A percentile compares a stretch with the other conserved stretches of the same genome.
Conservation (phyloP, 179 eudicot species). For the Drosera spatulata region DNA sequence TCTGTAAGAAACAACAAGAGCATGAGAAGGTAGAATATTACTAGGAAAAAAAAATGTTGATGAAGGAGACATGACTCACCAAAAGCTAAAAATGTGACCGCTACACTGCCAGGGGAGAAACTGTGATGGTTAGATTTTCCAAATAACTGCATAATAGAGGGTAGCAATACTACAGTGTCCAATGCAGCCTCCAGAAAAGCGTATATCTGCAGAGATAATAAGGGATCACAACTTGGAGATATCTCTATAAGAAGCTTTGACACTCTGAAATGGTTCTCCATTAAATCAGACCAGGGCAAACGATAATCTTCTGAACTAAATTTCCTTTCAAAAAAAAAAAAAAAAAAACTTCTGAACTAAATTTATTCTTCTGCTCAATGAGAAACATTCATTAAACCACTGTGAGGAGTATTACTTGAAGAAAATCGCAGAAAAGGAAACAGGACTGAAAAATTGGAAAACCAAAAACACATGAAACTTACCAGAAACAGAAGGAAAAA, state of each 20-base stretch:
- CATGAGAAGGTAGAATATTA: slow-evolving; percentile 17
- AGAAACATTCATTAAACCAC: background rate
- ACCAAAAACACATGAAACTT: slow-evolving; percentile 7
- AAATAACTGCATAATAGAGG: slow-evolving; percentile 55
- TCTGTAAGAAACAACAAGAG: slow-evolving; percentile 34
- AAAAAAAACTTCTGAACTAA: too few relatives aligned
- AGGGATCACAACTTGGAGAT: background rate
- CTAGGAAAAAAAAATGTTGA: slow-evolving; percentile 2
- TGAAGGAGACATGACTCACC: slow-evolving; percentile 26
- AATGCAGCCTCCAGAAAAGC: slow-evolving; percentile 66
- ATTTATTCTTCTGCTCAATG: too few relatives aligned
- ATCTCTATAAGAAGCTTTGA: background rate
- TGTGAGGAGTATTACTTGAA: background rate
- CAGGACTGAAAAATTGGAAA: too few relatives aligned
- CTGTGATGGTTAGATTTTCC: slow-evolving; percentile 46
- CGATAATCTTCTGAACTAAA: background rate
- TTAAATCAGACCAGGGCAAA: background rate
- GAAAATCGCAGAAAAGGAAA: background rate
- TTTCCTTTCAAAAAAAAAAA: too few relatives aligned
- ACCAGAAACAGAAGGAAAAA: slow-evolving; percentile 84
- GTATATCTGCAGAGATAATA: slow-evolving; percentile 36
- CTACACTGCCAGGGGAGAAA: slow-evolving; percentile 55
- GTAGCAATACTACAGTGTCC: slow-evolving; percentile 68
- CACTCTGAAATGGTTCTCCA: background rate
- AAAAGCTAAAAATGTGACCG: slow-evolving; percentile 70